Conservation (phyloP, 352 stramenopile genomes). For the Phytophthora constricta region DNA sequence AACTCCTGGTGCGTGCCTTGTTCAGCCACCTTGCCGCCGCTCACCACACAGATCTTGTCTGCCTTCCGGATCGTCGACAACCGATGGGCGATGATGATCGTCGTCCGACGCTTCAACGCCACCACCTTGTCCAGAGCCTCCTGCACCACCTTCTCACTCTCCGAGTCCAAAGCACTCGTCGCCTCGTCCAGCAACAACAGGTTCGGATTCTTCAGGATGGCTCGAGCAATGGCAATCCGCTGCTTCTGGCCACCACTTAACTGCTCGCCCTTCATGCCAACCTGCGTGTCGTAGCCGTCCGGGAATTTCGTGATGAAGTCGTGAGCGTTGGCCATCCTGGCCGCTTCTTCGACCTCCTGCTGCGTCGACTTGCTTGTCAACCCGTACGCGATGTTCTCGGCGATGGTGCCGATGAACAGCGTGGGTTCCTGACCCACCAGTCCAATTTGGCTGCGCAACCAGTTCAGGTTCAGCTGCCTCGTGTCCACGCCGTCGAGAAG, state of each 20-base stretch:
- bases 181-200: slow-evolving; percentile 12
- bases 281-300: slow-evolving; percentile 92
- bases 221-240: slow-evolving; percentile 6
- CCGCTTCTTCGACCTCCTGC: slow-evolving; percentile 80
- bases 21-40: slow-evolving; percentile 91
- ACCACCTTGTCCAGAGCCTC: slow-evolving; percentile 66
- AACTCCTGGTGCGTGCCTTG: slow-evolving; percentile 92
- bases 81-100: slow-evolving; percentile 93
- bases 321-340: slow-evolving; percentile 90
- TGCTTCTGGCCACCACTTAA: slow-evolving; percentile 63
- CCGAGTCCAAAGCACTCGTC: slow-evolving; percentile 64
- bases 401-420: slow-evolving; percentile 58
- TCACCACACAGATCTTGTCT: slow-evolving; percentile 94
- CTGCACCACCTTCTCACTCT: slow-evolving; percentile 85
- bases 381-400: slow-evolving; percentile 55
- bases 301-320: slow-evolving; percentile 91
- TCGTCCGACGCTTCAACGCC: slow-evolving; percentile 70
- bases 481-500: slow-evolving; percentile 74
- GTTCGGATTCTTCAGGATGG: slow-evolving; percentile 72
- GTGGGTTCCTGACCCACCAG: slow-evolving; percentile 59
- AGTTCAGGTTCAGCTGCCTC: slow-evolving; percentile 61
- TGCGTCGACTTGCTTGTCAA: slow-evolving; percentile 40
- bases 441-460: slow-evolving; percentile 54
- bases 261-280: slow-evolving; percentile 92
- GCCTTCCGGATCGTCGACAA: slow-evolving; percentile 93